Conservation (phyloP, 1,284 basidiomycete genomes). For the Cryptococcus wingfieldii region DNA sequence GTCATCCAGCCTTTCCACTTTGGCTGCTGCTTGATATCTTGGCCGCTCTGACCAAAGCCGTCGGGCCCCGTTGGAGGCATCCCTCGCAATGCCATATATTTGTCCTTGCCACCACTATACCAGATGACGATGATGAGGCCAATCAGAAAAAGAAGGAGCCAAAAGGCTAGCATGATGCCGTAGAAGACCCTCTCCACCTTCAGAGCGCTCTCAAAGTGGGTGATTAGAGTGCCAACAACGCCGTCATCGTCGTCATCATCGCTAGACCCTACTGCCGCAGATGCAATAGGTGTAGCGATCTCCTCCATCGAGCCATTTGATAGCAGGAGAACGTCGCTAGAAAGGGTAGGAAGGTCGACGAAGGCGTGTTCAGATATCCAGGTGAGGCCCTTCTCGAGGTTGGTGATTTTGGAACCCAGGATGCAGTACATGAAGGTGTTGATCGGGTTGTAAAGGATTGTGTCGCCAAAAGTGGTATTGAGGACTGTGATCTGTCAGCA, state of each 20-base stretch:
- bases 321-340: constrained; percentile 68
- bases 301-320: constrained; percentile 66
- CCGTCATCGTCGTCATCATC: constrained; percentile 54
- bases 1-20: constrained; percentile 19
- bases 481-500: constrained; percentile 51
- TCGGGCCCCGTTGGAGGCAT: not conserved
- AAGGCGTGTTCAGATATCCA: constrained; percentile 85
- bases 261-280: constrained; percentile 68
- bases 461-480: constrained; percentile 69
- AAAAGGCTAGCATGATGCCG: constrained; percentile 70
- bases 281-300: constrained; percentile 69
- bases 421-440: constrained; percentile 84
- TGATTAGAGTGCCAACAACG: constrained; percentile 67
- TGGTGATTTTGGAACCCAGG: constrained; percentile 80
- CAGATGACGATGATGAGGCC: constrained; percentile 39
- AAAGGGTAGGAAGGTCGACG: constrained; percentile 70
- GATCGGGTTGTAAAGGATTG: constrained; percentile 72
- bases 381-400: constrained; percentile 79
- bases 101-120: constrained; percentile 34
- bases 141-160: constrained; percentile 51
- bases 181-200: constrained; percentile 80
- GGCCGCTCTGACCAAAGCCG: not conserved
- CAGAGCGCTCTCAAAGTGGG: constrained; percentile 66
- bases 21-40: not conserved
- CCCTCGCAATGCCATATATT: constrained; percentile 16